A percentile compares a stretch with the other conserved stretches of the same genome.
Evolutionary conservation across 148 eudicot species (phyloP).

Genomic region (Polygonum maritimum): DNA sequence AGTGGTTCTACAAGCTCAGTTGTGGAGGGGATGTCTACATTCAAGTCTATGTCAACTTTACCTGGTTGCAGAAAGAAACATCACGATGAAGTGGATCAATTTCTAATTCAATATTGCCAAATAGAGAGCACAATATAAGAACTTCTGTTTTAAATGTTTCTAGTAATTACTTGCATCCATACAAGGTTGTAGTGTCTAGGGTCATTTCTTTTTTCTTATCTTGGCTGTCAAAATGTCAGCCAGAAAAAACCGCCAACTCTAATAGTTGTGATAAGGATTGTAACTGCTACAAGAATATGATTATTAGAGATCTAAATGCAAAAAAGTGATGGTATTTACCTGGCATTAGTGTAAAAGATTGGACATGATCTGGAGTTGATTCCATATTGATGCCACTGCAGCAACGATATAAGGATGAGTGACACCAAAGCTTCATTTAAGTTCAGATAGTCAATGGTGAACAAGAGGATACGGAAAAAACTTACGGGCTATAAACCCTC

Average conservation of each 20-base stretch:
- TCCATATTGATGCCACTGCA: conserved; percentile 29
- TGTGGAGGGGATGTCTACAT: conserved; percentile 53
- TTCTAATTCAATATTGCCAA: background rate
- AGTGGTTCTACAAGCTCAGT: conserved; percentile 67
- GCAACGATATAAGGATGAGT: conserved; percentile 11
- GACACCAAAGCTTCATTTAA: conserved; percentile 4
- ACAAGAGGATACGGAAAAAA: background rate
- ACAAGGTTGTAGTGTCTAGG: background rate
- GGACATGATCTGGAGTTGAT: conserved; percentile 42
- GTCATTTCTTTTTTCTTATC: background rate
- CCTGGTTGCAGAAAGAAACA: conserved; percentile 34
- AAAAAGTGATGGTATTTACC: conserved; percentile 27
- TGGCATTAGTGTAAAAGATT: conserved; percentile 52
- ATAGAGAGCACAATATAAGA: background rate
- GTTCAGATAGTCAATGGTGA: background rate
- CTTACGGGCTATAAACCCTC: conserved; percentile 56
- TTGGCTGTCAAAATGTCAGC: background rate
- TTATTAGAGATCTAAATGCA: background rate
- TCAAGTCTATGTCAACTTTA: conserved; percentile 53
- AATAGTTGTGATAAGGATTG: background rate
- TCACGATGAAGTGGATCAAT: background rate
- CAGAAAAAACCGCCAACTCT: background rate
- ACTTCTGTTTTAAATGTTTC: background rate
- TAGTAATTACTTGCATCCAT: background rate
- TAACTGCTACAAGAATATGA: background rate